These are phyloP conservation scores for Hymenoscyphus occultus DNA, from an alignment of 2,329 filamentous ascomycete genomes.

Conservation along the genomic window DNA sequence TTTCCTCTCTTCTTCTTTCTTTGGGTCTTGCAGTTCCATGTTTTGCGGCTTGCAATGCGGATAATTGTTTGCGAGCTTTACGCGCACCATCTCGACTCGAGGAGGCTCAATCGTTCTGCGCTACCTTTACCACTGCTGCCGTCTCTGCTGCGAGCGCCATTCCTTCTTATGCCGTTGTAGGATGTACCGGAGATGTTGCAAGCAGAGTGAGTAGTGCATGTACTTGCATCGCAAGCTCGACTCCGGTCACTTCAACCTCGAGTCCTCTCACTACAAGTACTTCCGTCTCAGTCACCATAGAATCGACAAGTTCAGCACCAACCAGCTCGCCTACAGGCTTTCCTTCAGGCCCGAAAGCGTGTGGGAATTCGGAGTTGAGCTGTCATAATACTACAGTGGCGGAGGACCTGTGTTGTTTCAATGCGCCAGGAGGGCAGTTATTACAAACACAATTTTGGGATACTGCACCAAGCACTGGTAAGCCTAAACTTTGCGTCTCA, in stretches of 20 bases:
- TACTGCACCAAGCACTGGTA: conserved; percentile 52
- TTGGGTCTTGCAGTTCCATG: conserved; percentile 48
- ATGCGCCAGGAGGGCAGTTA: conserved; percentile 65
- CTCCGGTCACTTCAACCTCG: conserved; percentile 5
- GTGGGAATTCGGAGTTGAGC: conserved; percentile 26
- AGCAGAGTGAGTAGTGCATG: conserved; percentile 22
- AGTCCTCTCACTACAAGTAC: conserved; percentile 4
- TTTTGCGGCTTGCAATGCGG: conserved; percentile 17
- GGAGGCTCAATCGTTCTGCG: conserved; percentile 19
- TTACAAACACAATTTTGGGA: conserved; percentile 79
- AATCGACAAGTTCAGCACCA: conserved; percentile 3
- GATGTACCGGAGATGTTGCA: conserved; percentile 18
- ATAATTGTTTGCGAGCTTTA: conserved; percentile 21
- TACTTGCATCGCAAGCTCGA: conserved; percentile 17
- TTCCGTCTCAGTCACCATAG: not conserved
- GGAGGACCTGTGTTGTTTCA: conserved; percentile 69
- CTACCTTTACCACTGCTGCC: conserved; percentile 15
- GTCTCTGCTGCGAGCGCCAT: conserved; percentile 13
- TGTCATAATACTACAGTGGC: conserved; percentile 59
- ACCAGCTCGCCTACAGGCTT: conserved; percentile 9
- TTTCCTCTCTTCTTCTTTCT: conserved; percentile 5
- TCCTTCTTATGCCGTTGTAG: conserved; percentile 15
- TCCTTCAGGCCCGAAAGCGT: conserved; percentile 22
- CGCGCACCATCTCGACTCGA: conserved; percentile 14
- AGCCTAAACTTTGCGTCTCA: not conserved